A percentile compares a stretch with the other conserved stretches of the same genome.
Evolutionary conservation across 768 basidiomycete genomes (phyloP).

Genomic region (Steccherinum ochraceum): DNA sequence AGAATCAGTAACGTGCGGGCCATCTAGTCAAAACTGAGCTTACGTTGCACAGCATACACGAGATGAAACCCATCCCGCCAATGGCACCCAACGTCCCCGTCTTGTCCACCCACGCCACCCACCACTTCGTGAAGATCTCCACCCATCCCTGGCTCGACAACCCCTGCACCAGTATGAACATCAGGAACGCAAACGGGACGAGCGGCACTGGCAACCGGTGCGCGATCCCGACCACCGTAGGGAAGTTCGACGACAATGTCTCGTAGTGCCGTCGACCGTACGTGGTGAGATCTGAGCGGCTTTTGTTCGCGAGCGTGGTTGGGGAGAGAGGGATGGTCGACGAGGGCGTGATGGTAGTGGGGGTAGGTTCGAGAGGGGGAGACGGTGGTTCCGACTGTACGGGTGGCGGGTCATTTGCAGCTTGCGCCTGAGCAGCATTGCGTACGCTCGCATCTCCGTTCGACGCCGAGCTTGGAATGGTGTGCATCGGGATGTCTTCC

Average conservation of each 20-base stretch:
- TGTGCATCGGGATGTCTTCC: neutral
- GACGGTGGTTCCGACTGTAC: neutral
- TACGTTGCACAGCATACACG: constrained; percentile 70
- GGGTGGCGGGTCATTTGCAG: neutral
- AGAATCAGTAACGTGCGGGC: neutral
- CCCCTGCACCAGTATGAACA: constrained; percentile 90
- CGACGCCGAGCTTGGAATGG: neutral
- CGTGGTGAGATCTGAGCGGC: neutral
- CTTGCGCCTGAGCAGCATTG: neutral
- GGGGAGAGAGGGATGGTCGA: neutral
- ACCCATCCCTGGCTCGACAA: constrained; percentile 86
- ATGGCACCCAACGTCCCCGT: constrained; percentile 32
- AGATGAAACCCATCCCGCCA: constrained; percentile 55
- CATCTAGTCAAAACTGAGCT: constrained; percentile 11
- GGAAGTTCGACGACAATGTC: constrained; percentile 38
- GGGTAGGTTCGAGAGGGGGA: neutral
- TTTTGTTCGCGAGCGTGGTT: neutral
- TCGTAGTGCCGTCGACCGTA: constrained; percentile 7
- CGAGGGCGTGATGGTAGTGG: neutral
- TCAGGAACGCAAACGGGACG: constrained; percentile 87
- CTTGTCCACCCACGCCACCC: constrained; percentile 34
- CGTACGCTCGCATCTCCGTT: neutral
- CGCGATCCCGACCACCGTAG: constrained; percentile 61
- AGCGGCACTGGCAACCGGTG: constrained; percentile 74
- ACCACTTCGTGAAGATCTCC: constrained; percentile 70